Base-by-base conservation (phyloP, 108 stramenopile species). In the Cyclotella choctawhatcheeana region DNA sequence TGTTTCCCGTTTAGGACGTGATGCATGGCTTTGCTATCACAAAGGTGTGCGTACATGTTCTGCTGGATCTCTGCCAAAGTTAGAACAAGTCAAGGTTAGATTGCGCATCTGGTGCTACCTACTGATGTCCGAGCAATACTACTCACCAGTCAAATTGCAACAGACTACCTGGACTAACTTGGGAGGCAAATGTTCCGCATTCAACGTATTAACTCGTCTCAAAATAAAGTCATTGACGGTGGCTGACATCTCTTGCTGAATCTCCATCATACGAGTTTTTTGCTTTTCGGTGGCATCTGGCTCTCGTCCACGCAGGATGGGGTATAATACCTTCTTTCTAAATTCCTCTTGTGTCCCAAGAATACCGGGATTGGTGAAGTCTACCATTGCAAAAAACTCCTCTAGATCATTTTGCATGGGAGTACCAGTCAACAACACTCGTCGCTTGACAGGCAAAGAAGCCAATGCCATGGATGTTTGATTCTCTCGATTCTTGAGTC, bases 81-180 rank as follows among this genome's bases (percentile, higher is more conserved):
- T 17, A 48, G n/a, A n/a, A n/a, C n/a, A n/a, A n/a, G n/a, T n/a
- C n/a, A n/a, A n/a, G n/a, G n/a, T n/a, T n/a, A n/a, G n/a, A n/a
- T n/a, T n/a, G n/a, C n/a, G n/a, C n/a, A n/a, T n/a, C n/a, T n/a
- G n/a, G n/a, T n/a, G n/a, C n/a, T n/a, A n/a, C n/a, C n/a, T n/a
- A n/a, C n/a, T n/a, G n/a, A n/a, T n/a, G n/a, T n/a, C n/a, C n/a
- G n/a, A n/a, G n/a, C n/a, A n/a, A n/a, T n/a, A n/a, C n/a, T n/a
- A n/a, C 47, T 48, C 47, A 48, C 47, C 47, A n/a, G 99, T 98
- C 45, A 98, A 75, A 58, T 97, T 86, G 79, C 98, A 98, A 73
- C 97, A 98, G 17, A 99, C 97, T 44, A 99, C 96, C 81, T 99
- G 99, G 8, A 97, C 96, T 32, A 99, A 83, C 73, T 99, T 99